Percentiles rank a stretch among this genome's conserved stretches.
Conservation (phyloP, 2,329 filamentous ascomycete genomes). For the Arthrinium puccinioides region DNA sequence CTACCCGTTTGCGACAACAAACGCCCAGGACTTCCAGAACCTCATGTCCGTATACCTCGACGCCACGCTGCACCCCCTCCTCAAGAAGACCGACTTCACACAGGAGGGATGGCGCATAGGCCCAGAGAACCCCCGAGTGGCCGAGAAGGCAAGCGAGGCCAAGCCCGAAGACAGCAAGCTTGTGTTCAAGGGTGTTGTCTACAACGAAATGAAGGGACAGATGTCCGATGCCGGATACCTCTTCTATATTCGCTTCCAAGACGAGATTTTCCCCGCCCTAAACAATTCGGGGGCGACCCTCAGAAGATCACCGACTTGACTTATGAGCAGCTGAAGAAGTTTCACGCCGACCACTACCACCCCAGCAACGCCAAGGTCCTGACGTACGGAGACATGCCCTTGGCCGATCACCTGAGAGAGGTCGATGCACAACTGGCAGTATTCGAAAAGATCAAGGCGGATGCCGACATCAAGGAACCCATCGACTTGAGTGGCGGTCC, state of each 20-base stretch:
- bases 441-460: slow-evolving; percentile 64
- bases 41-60: slow-evolving; percentile 95
- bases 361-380: slow-evolving; percentile 95
- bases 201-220: slow-evolving; percentile 99
- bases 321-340: slow-evolving; percentile 79
- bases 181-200: slow-evolving; percentile 96
- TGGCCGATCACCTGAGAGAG: slow-evolving; percentile 73
- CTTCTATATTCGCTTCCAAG: slow-evolving; percentile 92
- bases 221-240: slow-evolving; percentile 97
- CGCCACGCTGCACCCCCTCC: slow-evolving; percentile 80
- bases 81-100: slow-evolving; percentile 86
- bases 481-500: slow-evolving; percentile 63
- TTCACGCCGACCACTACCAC: slow-evolving; percentile 91
- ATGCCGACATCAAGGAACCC: slow-evolving; percentile 69
- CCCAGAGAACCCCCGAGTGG: slow-evolving; percentile 72
- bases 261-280: slow-evolving; percentile 87
- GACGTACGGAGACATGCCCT: slow-evolving; percentile 89
- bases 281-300: slow-evolving; percentile 97
- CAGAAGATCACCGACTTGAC: slow-evolving; percentile 94
- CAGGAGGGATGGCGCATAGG: slow-evolving; percentile 97
- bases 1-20: slow-evolving; percentile 97
- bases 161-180: slow-evolving; percentile 57
- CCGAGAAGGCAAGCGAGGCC: slow-evolving; percentile 30
- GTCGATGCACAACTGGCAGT: slow-evolving; percentile 65
- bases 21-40: slow-evolving; percentile 90